Evolutionary conservation across 306 rosid species (phyloP).

Genomic region (Quercus cerris): DNA sequence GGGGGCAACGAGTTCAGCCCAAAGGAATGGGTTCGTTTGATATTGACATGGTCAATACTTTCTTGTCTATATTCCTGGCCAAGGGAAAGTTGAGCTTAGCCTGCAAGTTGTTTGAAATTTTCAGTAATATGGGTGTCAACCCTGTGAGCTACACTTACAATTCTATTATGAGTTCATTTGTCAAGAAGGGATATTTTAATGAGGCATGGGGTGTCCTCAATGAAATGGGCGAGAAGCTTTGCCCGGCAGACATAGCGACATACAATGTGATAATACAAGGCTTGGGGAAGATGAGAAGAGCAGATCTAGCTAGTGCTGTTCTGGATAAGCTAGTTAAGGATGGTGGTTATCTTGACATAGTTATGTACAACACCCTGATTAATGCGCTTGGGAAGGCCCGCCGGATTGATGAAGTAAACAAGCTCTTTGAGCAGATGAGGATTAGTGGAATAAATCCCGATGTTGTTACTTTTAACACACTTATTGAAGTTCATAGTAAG

Average conservation of each 20-base stretch:
- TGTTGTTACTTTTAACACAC: constrained; percentile 78
- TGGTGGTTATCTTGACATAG: constrained; percentile 90
- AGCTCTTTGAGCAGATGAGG: constrained; percentile 79
- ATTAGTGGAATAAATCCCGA: constrained; percentile 79
- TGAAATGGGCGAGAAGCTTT: constrained; percentile 76
- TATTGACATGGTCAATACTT: constrained; percentile 82
- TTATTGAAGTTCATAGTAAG: constrained; percentile 90
- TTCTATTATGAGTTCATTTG: constrained; percentile 86
- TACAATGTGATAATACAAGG: constrained; percentile 92
- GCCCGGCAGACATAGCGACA: constrained; percentile 81
- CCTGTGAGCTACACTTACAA: constrained; percentile 80
- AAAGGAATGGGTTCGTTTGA: constrained; percentile 58
- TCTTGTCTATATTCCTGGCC: constrained; percentile 76
- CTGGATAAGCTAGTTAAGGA: constrained; percentile 72
- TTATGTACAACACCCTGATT: constrained; percentile 89
- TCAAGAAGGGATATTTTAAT: constrained; percentile 80
- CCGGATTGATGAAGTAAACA: constrained; percentile 66
- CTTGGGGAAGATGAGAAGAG: constrained; percentile 90
- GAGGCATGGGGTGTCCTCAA: constrained; percentile 71
- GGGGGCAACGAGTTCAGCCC: constrained; percentile 64
- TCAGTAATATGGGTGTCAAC: constrained; percentile 60
- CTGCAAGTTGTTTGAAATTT: constrained; percentile 87
- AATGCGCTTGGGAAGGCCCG: constrained; percentile 88
- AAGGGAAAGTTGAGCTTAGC: constrained; percentile 86
- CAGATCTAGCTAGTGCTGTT: constrained; percentile 84